phyloP scores from a whole-genome alignment of 345 rosid species.

The Abelmoschus esculentus region DNA sequence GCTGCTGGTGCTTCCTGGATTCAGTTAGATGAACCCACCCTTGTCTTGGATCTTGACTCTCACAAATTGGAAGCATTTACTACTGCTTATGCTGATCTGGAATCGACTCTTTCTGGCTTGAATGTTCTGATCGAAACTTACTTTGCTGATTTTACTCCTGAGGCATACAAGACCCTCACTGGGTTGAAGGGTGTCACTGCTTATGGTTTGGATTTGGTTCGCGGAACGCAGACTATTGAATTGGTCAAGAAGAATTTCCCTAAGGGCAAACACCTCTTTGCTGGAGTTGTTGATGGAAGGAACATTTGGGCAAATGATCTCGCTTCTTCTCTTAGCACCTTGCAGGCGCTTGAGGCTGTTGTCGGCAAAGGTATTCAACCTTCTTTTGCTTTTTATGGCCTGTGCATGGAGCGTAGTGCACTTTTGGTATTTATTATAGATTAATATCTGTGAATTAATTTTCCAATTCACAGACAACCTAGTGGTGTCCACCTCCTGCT shows the following conservation, averaged over 20 bases:
- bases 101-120: slow-evolving; percentile 70
- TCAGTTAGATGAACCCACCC: slow-evolving; percentile 89
- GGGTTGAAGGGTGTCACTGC: slow-evolving; percentile 83
- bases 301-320: slow-evolving; percentile 99
- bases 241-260: slow-evolving; percentile 80
- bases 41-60: slow-evolving; percentile 85
- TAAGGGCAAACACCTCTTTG: slow-evolving; percentile 70
- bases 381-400: slow-evolving; percentile 3
- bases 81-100: slow-evolving; percentile 69
- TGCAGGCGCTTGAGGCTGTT: slow-evolving; percentile 55
- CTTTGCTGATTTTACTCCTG: slow-evolving; percentile 86
- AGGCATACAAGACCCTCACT: slow-evolving; percentile 70
- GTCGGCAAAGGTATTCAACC: slow-evolving; percentile 69
- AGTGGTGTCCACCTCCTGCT: slow-evolving; percentile 93
- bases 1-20: slow-evolving; percentile 94
- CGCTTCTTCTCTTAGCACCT: slow-evolving; percentile 58
- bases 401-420: neutral
- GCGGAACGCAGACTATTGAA: slow-evolving; percentile 76
- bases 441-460: neutral
- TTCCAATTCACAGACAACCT: slow-evolving; percentile 57
- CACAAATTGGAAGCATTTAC: slow-evolving; percentile 74
- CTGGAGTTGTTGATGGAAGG: slow-evolving; percentile 96
- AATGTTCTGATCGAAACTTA: slow-evolving; percentile 84
- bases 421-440: neutral
- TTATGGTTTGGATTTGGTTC: slow-evolving; percentile 80